These are phyloP conservation scores for Leccinellum luteum DNA, from an alignment of 768 basidiomycete genomes.

Conservation along the genomic window DNA sequence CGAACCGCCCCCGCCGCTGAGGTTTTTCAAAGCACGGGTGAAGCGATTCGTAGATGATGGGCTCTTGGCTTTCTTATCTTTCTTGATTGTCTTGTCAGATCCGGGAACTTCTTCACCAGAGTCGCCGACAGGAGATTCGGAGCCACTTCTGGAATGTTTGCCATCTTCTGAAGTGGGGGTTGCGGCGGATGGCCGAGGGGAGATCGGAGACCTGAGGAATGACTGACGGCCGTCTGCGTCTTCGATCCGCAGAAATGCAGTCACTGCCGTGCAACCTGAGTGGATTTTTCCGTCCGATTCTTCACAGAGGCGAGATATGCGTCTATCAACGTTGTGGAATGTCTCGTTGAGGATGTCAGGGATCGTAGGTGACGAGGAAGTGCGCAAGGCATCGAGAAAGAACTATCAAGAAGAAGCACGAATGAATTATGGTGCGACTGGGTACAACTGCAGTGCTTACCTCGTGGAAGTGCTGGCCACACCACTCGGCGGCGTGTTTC, in stretches of 20 bases:
- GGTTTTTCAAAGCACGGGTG: conserved; percentile 52
- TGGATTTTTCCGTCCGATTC: conserved; percentile 90
- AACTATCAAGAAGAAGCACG: conserved; percentile 36
- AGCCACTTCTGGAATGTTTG: conserved; percentile 33
- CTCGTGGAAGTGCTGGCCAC: conserved; percentile 93
- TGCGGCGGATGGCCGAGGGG: conserved; percentile 29
- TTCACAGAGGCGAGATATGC: conserved; percentile 80
- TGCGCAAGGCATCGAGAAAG: conserved; percentile 67
- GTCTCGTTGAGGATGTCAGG: conserved; percentile 92
- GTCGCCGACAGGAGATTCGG: conserved; percentile 46
- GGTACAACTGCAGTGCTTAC: conserved; percentile 35
- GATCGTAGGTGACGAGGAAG: conserved; percentile 55
- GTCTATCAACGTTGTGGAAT: conserved; percentile 88
- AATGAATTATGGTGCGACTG: conserved; percentile 6
- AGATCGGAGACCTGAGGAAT: conserved; percentile 45
- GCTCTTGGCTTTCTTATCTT: conserved; percentile 42
- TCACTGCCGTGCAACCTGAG: conserved; percentile 96
- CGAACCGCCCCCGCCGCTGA: conserved; percentile 37
- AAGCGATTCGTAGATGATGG: conserved; percentile 45
- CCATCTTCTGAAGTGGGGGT: conserved; percentile 32
- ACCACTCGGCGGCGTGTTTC: conserved; percentile 99
- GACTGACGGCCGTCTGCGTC: conserved; percentile 72
- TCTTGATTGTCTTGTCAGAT: conserved; percentile 35
- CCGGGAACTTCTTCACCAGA: conserved; percentile 35
- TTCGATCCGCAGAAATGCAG: conserved; percentile 91